Conservation (phyloP, 768 basidiomycete genomes). For the Termitomyces sp. region DNA sequence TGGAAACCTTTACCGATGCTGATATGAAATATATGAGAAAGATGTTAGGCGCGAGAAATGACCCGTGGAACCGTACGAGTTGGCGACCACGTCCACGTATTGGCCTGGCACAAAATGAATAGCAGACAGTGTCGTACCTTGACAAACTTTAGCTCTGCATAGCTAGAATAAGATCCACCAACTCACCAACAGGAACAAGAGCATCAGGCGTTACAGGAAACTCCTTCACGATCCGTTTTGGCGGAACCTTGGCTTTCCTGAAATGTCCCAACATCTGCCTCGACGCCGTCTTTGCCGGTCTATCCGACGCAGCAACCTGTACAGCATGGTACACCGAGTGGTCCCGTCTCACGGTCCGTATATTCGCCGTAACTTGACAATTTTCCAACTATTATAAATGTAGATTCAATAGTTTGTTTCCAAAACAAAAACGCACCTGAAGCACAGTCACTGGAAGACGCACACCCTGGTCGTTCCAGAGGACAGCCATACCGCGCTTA, state of each 20-base stretch:
- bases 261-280: conserved; percentile 89
- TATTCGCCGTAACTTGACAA: conserved; percentile 84
- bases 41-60: background rate
- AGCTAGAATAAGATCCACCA: background rate
- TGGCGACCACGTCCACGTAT: conserved; percentile 86
- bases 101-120: conserved; percentile 98
- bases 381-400: conserved; percentile 60
- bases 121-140: conserved; percentile 87
- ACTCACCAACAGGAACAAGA: conserved; percentile 82
- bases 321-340: conserved; percentile 85
- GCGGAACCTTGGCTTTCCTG: conserved; percentile 70
- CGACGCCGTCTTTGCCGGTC: conserved; percentile 66
- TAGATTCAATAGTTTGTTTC: background rate
- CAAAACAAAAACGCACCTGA: conserved; percentile 55
- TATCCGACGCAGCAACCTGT: conserved; percentile 85
- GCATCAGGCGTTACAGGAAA: conserved; percentile 89
- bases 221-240: conserved; percentile 84
- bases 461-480: conserved; percentile 90
- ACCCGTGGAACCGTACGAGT: conserved; percentile 72
- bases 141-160: background rate
- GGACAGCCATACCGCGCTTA: conserved; percentile 92
- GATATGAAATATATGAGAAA: background rate
- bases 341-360: conserved; percentile 59
- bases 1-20: conserved; percentile 98
- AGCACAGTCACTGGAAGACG: conserved; percentile 90